Conservation (phyloP, 148 eudicot genomes). For the Chenopodium suecicum region DNA sequence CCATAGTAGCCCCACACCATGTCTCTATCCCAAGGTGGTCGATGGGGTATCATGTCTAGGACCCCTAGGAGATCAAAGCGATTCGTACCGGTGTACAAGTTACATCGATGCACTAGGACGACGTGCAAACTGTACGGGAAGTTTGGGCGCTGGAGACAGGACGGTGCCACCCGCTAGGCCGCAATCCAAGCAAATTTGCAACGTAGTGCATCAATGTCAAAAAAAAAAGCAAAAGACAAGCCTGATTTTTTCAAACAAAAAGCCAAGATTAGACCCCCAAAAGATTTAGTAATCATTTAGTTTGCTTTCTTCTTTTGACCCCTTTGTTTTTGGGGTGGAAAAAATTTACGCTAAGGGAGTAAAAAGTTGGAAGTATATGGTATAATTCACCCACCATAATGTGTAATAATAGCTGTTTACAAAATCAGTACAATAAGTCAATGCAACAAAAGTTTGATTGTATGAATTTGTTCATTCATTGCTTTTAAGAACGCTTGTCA, state of each 20-base stretch:
- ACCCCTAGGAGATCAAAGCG: no score
- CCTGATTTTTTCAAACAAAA: neutral
- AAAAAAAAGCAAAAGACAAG: neutral
- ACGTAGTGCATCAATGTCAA: neutral
- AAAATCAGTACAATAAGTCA: neutral
- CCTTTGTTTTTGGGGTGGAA: conserved; percentile 16
- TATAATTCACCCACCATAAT: conserved; percentile 10
- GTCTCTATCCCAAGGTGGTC: neutral
- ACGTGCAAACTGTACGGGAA: neutral
- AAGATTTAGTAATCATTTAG: conserved; percentile 18
- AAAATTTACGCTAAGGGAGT: neutral
- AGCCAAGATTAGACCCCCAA: conserved; percentile 1
- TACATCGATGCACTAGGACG: neutral
- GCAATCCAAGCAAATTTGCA: conserved; percentile 21
- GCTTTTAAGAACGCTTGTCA: neutral
- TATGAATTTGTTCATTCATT: neutral
- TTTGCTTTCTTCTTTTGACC: conserved; percentile 19
- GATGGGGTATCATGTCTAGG: no score
- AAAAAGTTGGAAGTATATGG: conserved; percentile 1
- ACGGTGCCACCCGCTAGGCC: conserved; percentile 17
- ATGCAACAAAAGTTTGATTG: neutral
- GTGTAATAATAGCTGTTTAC: neutral
- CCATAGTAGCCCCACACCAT: neutral
- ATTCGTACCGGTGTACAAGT: neutral
- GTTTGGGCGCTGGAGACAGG: conserved; percentile 2